Evolutionary conservation across 176 grass and related monocot genomes (phyloP).

Genomic region (Oropetium thomaeum): DNA sequence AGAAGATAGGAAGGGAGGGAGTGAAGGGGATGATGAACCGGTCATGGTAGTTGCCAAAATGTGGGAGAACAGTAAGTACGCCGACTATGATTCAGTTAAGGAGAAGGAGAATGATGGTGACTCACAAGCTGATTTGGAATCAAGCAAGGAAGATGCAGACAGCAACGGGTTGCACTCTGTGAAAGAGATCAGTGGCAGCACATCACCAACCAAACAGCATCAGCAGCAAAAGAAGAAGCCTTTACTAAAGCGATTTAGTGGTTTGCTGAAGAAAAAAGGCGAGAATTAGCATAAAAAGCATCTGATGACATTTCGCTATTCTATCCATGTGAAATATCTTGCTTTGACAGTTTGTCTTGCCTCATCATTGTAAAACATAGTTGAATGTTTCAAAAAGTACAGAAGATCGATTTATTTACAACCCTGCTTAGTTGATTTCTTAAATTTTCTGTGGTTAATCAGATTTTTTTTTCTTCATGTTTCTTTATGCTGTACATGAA

Average conservation of each 20-base stretch:
- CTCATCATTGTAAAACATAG: slow-evolving; percentile 25
- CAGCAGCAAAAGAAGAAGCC: slow-evolving; percentile 82
- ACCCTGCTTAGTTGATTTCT: slow-evolving; percentile 13
- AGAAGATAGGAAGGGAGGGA: slow-evolving; percentile 37
- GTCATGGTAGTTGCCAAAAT: slow-evolving; percentile 49
- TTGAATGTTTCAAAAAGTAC: slow-evolving; percentile 40
- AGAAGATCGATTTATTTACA: slow-evolving; percentile 41
- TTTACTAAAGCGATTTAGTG: slow-evolving; percentile 73
- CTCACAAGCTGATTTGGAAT: slow-evolving; percentile 55
- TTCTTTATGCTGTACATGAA: slow-evolving; percentile 15
- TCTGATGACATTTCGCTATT: slow-evolving; percentile 27
- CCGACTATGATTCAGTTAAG: slow-evolving; percentile 44
- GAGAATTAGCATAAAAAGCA: slow-evolving; percentile 49
- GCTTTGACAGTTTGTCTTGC: slow-evolving; percentile 35
- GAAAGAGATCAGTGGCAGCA: slow-evolving; percentile 25
- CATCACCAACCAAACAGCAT: slow-evolving; percentile 50
- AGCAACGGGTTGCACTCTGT: slow-evolving; percentile 31
- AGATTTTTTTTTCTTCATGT: slow-evolving; percentile 35
- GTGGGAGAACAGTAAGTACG: slow-evolving; percentile 56
- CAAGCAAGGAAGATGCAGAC: slow-evolving; percentile 54
- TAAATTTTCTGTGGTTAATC: slow-evolving; percentile 28
- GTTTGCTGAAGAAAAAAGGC: slow-evolving; percentile 83
- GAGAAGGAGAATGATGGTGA: slow-evolving; percentile 45
- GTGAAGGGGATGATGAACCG: slow-evolving; percentile 47
- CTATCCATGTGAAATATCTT: slow-evolving; percentile 39